A percentile compares a stretch with the other conserved stretches of the same genome.
Evolutionary conservation across 192 early-diverging fungal genomes (phyloP).

Genomic region (Backusella tuberculispora): DNA sequence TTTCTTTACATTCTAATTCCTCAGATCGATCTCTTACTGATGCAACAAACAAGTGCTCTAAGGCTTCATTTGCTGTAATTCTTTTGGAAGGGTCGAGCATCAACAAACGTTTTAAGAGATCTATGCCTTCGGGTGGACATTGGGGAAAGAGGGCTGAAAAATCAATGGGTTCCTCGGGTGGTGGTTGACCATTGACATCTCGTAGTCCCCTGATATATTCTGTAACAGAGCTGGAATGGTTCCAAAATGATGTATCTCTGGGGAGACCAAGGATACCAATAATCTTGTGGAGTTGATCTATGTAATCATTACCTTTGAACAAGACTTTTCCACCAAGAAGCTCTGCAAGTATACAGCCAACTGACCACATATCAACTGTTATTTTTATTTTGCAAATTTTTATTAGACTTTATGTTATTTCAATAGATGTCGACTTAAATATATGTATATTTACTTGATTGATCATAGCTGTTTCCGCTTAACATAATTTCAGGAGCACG

Average conservation of each 20-base stretch:
- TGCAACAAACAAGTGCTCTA: conserved; percentile 90
- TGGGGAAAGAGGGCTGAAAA: conserved; percentile 31
- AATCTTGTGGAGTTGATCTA: conserved; percentile 93
- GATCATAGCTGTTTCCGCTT: conserved; percentile 86
- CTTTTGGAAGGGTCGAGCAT: conserved; percentile 86
- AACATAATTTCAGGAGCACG: conserved; percentile 95
- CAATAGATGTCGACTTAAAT: neutral
- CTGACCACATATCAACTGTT: conserved; percentile 86
- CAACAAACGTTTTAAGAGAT: conserved; percentile 87
- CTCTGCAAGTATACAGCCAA: conserved; percentile 96
- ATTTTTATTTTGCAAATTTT: neutral
- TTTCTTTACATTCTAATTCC: conserved; percentile 30
- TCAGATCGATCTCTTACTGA: conserved; percentile 52
- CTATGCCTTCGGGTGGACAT: conserved; percentile 52
- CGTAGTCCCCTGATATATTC: conserved; percentile 39
- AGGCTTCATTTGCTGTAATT: conserved; percentile 89
- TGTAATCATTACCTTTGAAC: conserved; percentile 90
- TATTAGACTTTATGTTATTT: neutral
- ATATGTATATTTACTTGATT: conserved; percentile 66
- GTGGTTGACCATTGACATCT: conserved; percentile 55
- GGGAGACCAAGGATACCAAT: conserved; percentile 86
- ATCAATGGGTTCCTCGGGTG: conserved; percentile 33
- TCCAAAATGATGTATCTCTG: conserved; percentile 56
- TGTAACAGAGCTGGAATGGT: conserved; percentile 26
- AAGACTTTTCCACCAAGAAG: conserved; percentile 79